Conservation (phyloP, 345 rosid species). For the Salix koriyanagi region DNA sequence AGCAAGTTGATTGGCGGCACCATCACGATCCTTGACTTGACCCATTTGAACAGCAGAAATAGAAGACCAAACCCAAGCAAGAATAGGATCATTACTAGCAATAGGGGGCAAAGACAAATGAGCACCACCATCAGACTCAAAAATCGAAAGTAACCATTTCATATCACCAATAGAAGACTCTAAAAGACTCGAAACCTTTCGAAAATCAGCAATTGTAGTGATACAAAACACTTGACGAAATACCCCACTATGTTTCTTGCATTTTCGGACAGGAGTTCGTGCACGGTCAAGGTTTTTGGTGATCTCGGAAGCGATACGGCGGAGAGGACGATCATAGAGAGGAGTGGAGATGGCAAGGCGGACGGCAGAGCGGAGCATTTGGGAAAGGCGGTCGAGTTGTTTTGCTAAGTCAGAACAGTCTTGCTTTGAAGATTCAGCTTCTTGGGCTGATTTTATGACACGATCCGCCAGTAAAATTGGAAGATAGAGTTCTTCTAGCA, state of each 20-base stretch:
- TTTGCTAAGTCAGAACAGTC: constrained; percentile 45
- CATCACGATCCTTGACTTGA: constrained; percentile 37
- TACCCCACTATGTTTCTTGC: constrained; percentile 42
- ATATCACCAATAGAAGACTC: constrained; percentile 58
- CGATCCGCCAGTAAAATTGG: constrained; percentile 44
- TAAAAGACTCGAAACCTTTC: constrained; percentile 40
- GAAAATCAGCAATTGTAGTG: constrained; percentile 49
- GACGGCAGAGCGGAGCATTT: constrained; percentile 52
- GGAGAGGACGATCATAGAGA: constrained; percentile 56
- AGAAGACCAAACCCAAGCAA: constrained; percentile 63
- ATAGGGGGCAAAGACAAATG: constrained; percentile 52
- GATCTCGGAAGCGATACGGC: constrained; percentile 47
- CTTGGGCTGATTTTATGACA: constrained; percentile 37
- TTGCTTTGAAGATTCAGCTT: constrained; percentile 36
- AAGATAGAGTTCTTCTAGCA: constrained; percentile 33
- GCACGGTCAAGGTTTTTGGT: constrained; percentile 56
- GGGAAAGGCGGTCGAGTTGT: constrained; percentile 46
- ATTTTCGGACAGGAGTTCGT: constrained; percentile 47
- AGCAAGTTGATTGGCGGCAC: constrained; percentile 51
- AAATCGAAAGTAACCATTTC: constrained; percentile 51
- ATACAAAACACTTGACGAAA: constrained; percentile 62
- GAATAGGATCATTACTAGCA: constrained; percentile 62
- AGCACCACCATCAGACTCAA: constrained; percentile 36
- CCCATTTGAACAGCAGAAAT: constrained; percentile 53
- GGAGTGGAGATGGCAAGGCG: constrained; percentile 36